These are phyloP conservation scores for Cryphonectria japonica DNA, from an alignment of 2,329 filamentous ascomycete genomes.

Conservation along the genomic window DNA sequence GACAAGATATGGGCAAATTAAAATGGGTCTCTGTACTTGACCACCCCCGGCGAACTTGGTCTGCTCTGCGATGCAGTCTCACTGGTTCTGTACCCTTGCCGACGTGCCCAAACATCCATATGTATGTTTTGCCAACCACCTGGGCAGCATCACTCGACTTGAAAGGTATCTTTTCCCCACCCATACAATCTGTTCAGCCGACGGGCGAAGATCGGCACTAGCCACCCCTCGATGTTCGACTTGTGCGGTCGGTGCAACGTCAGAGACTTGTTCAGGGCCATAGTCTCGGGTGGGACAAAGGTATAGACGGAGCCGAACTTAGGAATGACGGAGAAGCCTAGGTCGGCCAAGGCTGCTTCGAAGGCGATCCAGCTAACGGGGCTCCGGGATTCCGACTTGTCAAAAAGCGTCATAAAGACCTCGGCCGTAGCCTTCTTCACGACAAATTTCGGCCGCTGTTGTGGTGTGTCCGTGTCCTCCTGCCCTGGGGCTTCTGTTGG, in stretches of 20 bases:
- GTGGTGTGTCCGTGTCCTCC: neutral
- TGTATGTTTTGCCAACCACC: neutral
- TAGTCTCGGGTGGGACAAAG: slow-evolving; percentile 39
- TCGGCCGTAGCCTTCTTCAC: slow-evolving; percentile 44
- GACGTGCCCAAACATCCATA: neutral
- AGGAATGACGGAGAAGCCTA: slow-evolving; percentile 45
- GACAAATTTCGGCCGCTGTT: slow-evolving; percentile 34
- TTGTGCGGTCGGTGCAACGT: slow-evolving; percentile 45
- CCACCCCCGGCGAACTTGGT: too few relatives aligned
- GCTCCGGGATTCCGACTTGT: slow-evolving; percentile 33
- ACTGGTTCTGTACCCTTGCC: neutral
- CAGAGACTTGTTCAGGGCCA: slow-evolving; percentile 36
- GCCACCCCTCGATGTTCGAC: slow-evolving; percentile 41
- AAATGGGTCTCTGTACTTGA: too few relatives aligned
- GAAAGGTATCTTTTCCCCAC: slow-evolving; percentile 42
- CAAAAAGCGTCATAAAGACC: slow-evolving; percentile 44
- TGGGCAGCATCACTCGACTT: slow-evolving; percentile 31
- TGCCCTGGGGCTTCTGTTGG: neutral
- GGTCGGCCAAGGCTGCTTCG: slow-evolving; percentile 39
- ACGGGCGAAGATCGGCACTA: slow-evolving; percentile 35
- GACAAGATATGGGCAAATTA: too few relatives aligned
- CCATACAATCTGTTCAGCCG: slow-evolving; percentile 43
- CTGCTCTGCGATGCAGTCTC: too few relatives aligned
- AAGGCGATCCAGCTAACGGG: slow-evolving; percentile 43
- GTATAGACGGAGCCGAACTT: slow-evolving; percentile 49